Base-by-base conservation (phyloP, 371 early-diverging fungal species). In the Syncephalis plumigaleata region DNA sequence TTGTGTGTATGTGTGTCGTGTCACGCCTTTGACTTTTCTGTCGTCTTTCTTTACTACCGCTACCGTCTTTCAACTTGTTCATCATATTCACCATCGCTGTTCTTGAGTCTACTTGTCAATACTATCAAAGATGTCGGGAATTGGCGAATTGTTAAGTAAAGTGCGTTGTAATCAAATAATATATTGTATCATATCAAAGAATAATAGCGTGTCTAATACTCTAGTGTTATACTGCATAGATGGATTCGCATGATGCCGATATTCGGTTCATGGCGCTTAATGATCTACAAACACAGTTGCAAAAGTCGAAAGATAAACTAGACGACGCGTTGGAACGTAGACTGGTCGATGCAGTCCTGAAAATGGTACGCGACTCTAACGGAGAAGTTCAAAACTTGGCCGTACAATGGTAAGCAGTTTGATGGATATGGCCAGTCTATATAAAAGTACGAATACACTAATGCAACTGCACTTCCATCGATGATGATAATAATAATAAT, bases 301-400 rank as follows among this genome's bases (percentile, higher is more conserved):
- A 73, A 54, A 68, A 71, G 46, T 58, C 68, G 5, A 57, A 53
- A 16, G 73, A 75, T 50, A 51, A 52, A 7, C 61, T 85, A 40
- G 86, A 87, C 36, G 71, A 77, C 15, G 25, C 63, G 3, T 71
- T 75, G 23, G 86, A 83, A 54, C 60, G 62, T 25, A 75, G 70
- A 49, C 71, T 79, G 9, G 76, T 77, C 7, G 55, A 60, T 39
- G 82, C 85, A 21, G 70, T 93, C 11, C 49, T 91, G 7, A 66
- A 71, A 40, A 60, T 84, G 48, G 70, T 93, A 59, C 69, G 78
- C 43, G 93, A 93, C 63, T 70, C 73, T 51, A 89, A 90, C 55
- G 77, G 84, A 44, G 89, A 93, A 62, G 92, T 93, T 11, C 91
- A 91, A 60, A 92, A 87, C 60, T 55, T 88, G 55, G 89, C 92